Percentiles rank a stretch among this genome's conserved stretches.
Conservation (phyloP, 1,284 basidiomycete genomes). For the Abortiporus biennis region DNA sequence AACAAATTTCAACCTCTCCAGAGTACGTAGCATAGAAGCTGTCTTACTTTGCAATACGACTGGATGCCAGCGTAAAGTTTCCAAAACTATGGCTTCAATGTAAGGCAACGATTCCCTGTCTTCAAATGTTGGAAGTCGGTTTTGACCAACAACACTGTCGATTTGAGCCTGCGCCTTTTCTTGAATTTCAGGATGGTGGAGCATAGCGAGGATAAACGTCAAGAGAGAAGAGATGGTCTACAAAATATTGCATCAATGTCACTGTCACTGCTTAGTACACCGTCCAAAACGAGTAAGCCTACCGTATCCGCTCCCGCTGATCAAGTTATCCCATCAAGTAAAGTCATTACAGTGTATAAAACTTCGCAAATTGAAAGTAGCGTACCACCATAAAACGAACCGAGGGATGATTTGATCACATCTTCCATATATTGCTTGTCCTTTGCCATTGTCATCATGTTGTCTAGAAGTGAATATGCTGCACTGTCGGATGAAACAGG, state of each 20-base stretch:
- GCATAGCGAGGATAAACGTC: slow-evolving; percentile 17
- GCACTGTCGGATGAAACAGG: too few species aligned
- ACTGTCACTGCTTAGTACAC: neutral
- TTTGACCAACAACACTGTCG: slow-evolving; percentile 16
- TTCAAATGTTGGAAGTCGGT: slow-evolving; percentile 13
- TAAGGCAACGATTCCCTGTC: slow-evolving; percentile 13
- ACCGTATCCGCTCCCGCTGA: slow-evolving; percentile 5
- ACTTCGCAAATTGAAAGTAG: neutral
- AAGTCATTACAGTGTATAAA: neutral
- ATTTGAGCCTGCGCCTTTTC: slow-evolving; percentile 21
- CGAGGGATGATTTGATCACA: slow-evolving; percentile 1
- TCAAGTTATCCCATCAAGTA: too few species aligned
- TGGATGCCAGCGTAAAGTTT: slow-evolving; percentile 14
- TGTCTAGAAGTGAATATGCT: neutral
- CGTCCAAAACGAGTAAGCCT: neutral
- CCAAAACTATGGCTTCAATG: slow-evolving; percentile 13
- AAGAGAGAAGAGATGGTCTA: slow-evolving; percentile 13
- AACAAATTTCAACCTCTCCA: neutral
- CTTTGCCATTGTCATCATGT: neutral
- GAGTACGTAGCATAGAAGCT: neutral
- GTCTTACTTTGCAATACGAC: slow-evolving; percentile 11
- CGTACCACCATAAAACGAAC: slow-evolving; percentile 7
- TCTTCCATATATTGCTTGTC: slow-evolving; percentile 4
- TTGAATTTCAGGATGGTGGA: slow-evolving; percentile 16
- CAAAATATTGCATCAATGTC: neutral